phyloP scores from a whole-genome alignment of 1,284 basidiomycete genomes.

The Leccinum solheimii region DNA sequence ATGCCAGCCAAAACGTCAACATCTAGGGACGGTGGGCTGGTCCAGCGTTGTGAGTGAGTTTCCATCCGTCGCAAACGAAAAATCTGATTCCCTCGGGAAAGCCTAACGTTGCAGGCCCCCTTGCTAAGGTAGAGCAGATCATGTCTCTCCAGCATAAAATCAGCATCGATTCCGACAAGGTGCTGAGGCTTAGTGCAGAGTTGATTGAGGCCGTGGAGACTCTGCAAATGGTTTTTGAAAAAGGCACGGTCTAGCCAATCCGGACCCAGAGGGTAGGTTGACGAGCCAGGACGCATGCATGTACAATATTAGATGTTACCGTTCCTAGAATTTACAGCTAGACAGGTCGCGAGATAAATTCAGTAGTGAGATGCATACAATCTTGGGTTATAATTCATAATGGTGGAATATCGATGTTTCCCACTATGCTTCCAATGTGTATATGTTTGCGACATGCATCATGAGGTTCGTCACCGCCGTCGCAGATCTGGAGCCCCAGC shows the following conservation, averaged over 20 bases:
- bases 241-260: not conserved
- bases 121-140: not conserved
- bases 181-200: not conserved
- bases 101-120: not conserved
- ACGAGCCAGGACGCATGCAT: too few relatives aligned
- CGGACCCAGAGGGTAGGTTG: too few relatives aligned
- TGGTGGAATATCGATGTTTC: not conserved
- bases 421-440: not conserved
- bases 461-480: not conserved
- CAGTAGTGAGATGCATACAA: too few relatives aligned
- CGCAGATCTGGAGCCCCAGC: not conserved
- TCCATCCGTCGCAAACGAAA: not conserved
- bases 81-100: not conserved
- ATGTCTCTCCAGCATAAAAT: not conserved
- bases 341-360: too few relatives aligned
- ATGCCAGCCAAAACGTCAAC: too few relatives aligned
- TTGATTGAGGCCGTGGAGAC: not conserved
- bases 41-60: not conserved
- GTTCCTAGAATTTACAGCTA: too few relatives aligned
- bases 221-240: not conserved
- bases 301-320: too few relatives aligned
- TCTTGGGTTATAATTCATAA: too few relatives aligned
- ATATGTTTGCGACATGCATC: not conserved
- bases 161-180: too few relatives aligned
- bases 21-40: too few relatives aligned